phyloP scores from a whole-genome alignment of 75 land plant species.

The Sequoiadendron giganteum region DNA sequence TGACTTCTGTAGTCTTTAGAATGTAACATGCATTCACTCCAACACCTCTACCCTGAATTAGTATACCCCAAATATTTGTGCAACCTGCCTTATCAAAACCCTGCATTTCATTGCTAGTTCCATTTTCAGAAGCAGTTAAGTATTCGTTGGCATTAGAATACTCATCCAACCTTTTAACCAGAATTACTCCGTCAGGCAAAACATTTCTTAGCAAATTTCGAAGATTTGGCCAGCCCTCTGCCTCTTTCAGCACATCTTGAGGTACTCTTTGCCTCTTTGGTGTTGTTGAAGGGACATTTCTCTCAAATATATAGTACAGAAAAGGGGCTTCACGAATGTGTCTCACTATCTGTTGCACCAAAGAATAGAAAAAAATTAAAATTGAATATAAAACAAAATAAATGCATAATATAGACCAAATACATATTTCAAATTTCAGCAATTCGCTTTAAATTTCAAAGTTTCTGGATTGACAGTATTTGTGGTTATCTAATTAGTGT shows the following conservation, averaged over 20 bases:
- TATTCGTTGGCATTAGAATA: not conserved
- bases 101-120: not conserved
- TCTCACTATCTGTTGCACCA: constrained; percentile 29
- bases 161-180: constrained; percentile 31
- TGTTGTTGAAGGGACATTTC: not conserved
- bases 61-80: constrained; percentile 60
- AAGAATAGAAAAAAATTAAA: not conserved
- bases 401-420: too few species aligned
- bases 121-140: not conserved
- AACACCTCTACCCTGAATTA: constrained; percentile 56
- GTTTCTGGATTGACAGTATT: not conserved
- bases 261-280: constrained; percentile 17
- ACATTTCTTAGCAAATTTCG: constrained; percentile 11
- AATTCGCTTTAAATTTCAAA: not conserved
- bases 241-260: constrained; percentile 24
- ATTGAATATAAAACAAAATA: too few species aligned
- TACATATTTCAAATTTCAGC: not conserved
- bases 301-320: constrained; percentile 27
- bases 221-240: not conserved
- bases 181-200: constrained; percentile 41
- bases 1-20: constrained; percentile 50
- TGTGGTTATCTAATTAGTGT: not conserved
- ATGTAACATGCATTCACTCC: constrained; percentile 47
- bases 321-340: constrained; percentile 37
- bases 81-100: not conserved